phyloP scores from a whole-genome alignment of 2,329 filamentous ascomycete genomes.

The Sclerotinia nivalis region DNA sequence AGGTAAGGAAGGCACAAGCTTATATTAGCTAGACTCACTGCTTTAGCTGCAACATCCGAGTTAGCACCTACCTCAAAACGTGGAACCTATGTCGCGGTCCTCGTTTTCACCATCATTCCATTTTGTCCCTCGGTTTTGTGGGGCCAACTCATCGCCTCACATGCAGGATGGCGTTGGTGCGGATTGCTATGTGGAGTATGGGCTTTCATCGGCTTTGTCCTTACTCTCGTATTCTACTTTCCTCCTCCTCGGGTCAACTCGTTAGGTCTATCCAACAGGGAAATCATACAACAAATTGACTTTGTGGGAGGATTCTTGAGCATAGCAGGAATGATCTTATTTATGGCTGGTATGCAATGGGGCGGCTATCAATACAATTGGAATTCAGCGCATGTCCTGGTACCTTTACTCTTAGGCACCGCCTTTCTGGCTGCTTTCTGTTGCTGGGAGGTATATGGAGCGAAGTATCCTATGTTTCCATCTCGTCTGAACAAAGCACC shows the following conservation, averaged over 20 bases:
- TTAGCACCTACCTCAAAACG: slow-evolving; percentile 67
- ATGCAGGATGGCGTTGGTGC: slow-evolving; percentile 54
- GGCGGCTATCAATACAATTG: slow-evolving; percentile 59
- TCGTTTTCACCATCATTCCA: slow-evolving; percentile 61
- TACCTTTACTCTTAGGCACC: slow-evolving; percentile 53
- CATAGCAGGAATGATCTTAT: slow-evolving; percentile 51
- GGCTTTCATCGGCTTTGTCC: slow-evolving; percentile 52
- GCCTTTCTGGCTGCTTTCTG: slow-evolving; percentile 50
- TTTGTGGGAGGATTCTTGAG: slow-evolving; percentile 53
- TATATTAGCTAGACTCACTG: slow-evolving; percentile 58
- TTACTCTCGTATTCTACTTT: slow-evolving; percentile 54
- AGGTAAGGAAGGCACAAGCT: neutral
- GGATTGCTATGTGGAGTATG: slow-evolving; percentile 56
- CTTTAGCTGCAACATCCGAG: slow-evolving; percentile 67
- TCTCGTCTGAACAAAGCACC: slow-evolving; percentile 58
- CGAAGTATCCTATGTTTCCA: slow-evolving; percentile 48
- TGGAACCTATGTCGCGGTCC: slow-evolving; percentile 58
- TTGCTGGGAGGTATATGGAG: slow-evolving; percentile 54
- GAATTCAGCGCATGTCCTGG: slow-evolving; percentile 56
- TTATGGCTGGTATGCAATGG: slow-evolving; percentile 56
- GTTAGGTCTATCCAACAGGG: slow-evolving; percentile 43
- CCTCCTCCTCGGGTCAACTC: slow-evolving; percentile 51
- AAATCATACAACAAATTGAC: slow-evolving; percentile 50
- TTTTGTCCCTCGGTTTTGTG: slow-evolving; percentile 63
- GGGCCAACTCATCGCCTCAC: slow-evolving; percentile 55